Evolutionary conservation across 306 rosid species (phyloP), one percentile per base, ranked within the genome.

Genomic region (Inga leiocalycina): DNA sequence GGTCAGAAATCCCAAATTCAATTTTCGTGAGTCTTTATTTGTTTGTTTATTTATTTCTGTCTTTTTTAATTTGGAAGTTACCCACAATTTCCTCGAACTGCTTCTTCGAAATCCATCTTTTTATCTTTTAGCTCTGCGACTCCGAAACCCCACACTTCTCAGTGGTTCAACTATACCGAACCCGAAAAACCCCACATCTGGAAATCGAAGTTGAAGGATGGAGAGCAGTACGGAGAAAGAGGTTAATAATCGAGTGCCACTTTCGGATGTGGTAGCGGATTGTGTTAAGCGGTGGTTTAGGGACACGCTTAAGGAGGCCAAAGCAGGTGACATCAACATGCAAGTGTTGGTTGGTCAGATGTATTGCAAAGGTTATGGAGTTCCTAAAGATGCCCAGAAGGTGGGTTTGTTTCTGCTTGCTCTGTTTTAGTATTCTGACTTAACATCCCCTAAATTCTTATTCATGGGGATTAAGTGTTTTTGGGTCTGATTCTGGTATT

Each of bases 241-340:
- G 77, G 79, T 32, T 48, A 80, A 65, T 64, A 79, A 37, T 49
- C 92, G 97, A 35, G 82, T 89, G 84, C 93, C 97, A 35, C 88
- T 96, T 20, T 91, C 97, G 12, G 97, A 84, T 59, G 97, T 92
- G 34, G 99, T 96, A 57, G 86, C 91, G 27, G 99, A 96, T 79
- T 96, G 99, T 79, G 94, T 90, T 71, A 89, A 92, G 76, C 91
- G 97, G 87, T 94, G 99, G 99, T 96, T 96, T 78, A 94, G 89
- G 77, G 97, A 96, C 76, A 80, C 97, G 72, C 87, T 96, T 5
- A 96, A 89, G 80, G 97, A 96, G 78, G 99, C 99, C 57, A 96
- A 90, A 85, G 85, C 84, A 1, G 98, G 99, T 20, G 97, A 96
- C 46, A 84, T 94, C 24, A 96, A 94, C 84, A 96, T 96, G 99